These are phyloP conservation scores for Acanthamoeba sp. DNA, from an alignment of 208 protist genomes.

Conservation along the genomic window DNA sequence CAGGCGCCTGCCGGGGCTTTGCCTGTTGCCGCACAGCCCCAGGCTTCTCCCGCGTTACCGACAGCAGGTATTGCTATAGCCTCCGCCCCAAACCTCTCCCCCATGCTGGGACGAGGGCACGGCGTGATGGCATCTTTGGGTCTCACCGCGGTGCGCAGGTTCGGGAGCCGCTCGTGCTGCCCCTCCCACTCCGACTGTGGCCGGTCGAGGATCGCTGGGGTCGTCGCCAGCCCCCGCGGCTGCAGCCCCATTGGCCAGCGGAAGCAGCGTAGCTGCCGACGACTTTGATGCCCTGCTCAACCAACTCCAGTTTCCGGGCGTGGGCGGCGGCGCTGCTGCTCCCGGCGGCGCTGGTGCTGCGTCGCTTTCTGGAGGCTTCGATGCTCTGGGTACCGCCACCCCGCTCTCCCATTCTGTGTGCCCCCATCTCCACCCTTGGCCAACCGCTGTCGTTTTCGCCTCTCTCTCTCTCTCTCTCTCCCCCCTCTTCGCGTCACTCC, in stretches of 20 bases:
- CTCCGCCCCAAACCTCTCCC: too few species aligned
- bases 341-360: not conserved
- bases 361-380: not conserved
- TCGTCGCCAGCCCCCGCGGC: not conserved
- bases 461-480: not conserved
- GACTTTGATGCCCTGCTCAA: constrained; percentile 50
- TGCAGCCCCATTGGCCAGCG: not conserved
- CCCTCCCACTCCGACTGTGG: not conserved
- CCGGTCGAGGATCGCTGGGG: not conserved
- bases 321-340: not conserved
- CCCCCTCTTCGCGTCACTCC: too few species aligned
- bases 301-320: constrained; percentile 17
- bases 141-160: too few species aligned
- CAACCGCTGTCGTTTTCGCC: too few species aligned
- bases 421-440: too few species aligned
- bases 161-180: not conserved
- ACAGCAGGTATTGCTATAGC: too few species aligned
- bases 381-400: not conserved
- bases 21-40: too few species aligned
- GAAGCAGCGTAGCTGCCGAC: not conserved
- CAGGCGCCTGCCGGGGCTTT: too few species aligned
- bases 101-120: too few species aligned
- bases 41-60: too few species aligned
- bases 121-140: too few species aligned
- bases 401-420: too few species aligned